Conservation (phyloP, 768 basidiomycete genomes). For the Mycena rebaudengoi region DNA sequence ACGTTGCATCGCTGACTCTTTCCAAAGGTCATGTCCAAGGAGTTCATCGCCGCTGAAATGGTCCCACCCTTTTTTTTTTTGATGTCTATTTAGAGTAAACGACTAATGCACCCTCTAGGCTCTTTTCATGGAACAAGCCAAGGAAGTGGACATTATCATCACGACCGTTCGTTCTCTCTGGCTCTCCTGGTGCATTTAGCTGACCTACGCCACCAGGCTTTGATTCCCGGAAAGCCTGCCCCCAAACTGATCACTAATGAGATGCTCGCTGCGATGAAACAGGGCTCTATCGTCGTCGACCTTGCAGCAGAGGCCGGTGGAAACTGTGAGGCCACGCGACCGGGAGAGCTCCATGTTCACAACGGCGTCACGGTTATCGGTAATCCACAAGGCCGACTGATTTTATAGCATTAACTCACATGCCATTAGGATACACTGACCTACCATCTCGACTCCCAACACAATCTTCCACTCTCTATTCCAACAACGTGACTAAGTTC, state of each 20-base stretch:
- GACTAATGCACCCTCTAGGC: conserved; percentile 43
- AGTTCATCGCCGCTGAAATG: conserved; percentile 91
- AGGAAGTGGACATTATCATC: conserved; percentile 89
- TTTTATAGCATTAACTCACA: background rate
- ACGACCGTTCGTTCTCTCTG: conserved; percentile 65
- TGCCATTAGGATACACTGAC: conserved; percentile 75
- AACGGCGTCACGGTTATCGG: conserved; percentile 88
- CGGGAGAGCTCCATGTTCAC: conserved; percentile 74
- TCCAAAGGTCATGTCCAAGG: conserved; percentile 79
- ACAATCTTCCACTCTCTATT: conserved; percentile 89
- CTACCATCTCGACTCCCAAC: conserved; percentile 89
- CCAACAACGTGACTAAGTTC: conserved; percentile 92
- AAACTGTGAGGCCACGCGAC: conserved; percentile 84
- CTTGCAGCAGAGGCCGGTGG: conserved; percentile 90
- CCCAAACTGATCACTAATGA: conserved; percentile 86
- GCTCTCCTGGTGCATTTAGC: background rate
- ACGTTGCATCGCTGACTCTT: background rate
- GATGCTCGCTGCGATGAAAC: conserved; percentile 93
- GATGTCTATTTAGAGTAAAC: background rate
- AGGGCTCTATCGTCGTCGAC: conserved; percentile 90
- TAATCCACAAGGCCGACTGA: conserved; percentile 28
- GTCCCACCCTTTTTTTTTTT: conserved; percentile 47
- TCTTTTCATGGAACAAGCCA: conserved; percentile 87
- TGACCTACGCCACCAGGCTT: conserved; percentile 54
- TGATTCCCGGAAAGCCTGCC: conserved; percentile 88